Conservation (phyloP, 768 basidiomycete species). For the Termitomyces sp. region DNA sequence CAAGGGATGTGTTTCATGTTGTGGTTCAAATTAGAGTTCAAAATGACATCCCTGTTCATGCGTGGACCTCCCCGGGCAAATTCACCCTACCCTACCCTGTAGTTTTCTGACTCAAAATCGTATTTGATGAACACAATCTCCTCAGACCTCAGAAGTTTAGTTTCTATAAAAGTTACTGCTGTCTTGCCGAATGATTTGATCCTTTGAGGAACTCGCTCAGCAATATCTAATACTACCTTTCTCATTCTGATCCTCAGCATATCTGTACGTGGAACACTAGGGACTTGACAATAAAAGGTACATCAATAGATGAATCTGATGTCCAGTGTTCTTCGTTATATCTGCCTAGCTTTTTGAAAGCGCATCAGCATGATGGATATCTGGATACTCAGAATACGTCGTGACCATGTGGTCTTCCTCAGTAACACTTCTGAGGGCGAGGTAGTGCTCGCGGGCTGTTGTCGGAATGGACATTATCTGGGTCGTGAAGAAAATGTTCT, state of each 20-base stretch:
- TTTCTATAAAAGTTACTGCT: too few species aligned
- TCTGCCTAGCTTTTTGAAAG: neutral
- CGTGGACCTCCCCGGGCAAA: too few species aligned
- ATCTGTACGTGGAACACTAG: neutral
- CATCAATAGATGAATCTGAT: neutral
- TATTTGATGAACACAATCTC: neutral
- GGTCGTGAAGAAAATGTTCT: neutral
- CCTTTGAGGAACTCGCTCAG: neutral
- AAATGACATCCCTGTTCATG: too few species aligned
- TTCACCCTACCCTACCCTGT: too few species aligned
- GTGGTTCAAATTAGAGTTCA: neutral
- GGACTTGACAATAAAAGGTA: neutral
- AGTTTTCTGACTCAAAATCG: neutral
- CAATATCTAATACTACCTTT: neutral
- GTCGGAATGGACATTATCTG: neutral
- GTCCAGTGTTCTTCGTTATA: too few species aligned
- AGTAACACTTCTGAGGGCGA: too few species aligned
- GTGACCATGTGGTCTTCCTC: neutral
- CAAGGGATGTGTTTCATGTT: neutral
- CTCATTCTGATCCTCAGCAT: too few species aligned
- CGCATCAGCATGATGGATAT: neutral
- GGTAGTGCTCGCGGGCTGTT: too few species aligned
- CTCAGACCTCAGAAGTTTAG: too few species aligned
- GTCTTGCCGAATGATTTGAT: neutral
- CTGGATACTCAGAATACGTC: neutral